A percentile compares a stretch with the other conserved stretches of the same genome.
Evolutionary conservation across 78 protist genomes (phyloP).

Genomic region (slime mould (Dictyostelium discoideum)): DNA sequence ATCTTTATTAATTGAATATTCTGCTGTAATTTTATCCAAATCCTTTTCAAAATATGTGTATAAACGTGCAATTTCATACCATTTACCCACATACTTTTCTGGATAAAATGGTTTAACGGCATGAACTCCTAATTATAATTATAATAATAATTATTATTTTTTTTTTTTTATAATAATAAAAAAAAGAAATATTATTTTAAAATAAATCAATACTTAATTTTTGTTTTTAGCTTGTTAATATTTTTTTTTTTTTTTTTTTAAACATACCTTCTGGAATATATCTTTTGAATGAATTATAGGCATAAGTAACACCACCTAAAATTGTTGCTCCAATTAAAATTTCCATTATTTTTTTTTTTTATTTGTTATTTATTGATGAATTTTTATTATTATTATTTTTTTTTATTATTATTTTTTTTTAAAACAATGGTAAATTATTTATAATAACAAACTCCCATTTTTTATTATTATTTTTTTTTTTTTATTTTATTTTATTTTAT

Average conservation of each 20-base stretch:
- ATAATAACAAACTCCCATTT: too few relatives aligned
- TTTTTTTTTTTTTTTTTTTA: neutral
- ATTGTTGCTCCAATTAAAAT: neutral
- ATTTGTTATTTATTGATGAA: too few relatives aligned
- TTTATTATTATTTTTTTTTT: too few relatives aligned
- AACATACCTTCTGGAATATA: neutral
- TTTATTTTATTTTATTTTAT: too few relatives aligned
- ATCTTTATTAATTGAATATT: neutral
- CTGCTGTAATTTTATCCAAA: neutral
- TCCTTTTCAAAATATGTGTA: neutral
- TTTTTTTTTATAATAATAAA: neutral
- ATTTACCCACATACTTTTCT: neutral
- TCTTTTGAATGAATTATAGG: neutral
- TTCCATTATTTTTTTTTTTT: neutral
- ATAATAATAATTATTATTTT: neutral
- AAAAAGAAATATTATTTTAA: neutral
- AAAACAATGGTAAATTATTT: too few relatives aligned
- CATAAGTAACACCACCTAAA: neutral
- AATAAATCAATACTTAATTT: neutral
- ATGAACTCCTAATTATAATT: neutral
- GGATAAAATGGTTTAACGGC: neutral
- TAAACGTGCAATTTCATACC: slow-evolving; percentile 29
- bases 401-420: too few relatives aligned
- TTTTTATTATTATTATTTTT: too few relatives aligned
- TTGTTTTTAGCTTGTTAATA: neutral